Conservation (phyloP, 2,329 filamentous ascomycete species). For the Fusarium sp. region DNA sequence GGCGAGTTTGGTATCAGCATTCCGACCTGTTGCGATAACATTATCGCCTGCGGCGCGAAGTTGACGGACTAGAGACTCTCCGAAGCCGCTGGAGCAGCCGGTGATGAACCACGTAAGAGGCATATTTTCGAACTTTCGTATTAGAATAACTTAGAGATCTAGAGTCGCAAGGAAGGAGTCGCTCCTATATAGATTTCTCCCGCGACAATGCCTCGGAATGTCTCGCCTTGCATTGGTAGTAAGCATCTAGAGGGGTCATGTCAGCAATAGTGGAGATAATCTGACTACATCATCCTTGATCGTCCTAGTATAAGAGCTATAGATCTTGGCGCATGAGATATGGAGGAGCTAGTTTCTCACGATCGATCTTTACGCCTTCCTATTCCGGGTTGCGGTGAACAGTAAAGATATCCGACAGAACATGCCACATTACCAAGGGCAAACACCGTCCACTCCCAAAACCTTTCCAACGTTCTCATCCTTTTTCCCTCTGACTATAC, state of each 20-base stretch:
- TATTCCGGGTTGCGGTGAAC: not conserved
- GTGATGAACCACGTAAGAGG: constrained; percentile 54
- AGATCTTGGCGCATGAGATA: not conserved
- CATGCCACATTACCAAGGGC: not conserved
- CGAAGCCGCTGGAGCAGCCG: constrained; percentile 58
- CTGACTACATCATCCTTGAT: not conserved
- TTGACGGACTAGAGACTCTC: constrained; percentile 51
- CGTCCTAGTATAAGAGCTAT: not conserved
- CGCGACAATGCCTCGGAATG: not conserved
- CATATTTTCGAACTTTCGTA: not conserved
- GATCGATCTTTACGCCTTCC: not conserved
- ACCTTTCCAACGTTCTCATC: not conserved
- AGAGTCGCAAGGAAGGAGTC: too few species aligned
- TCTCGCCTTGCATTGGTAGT: not conserved
- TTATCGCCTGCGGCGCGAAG: constrained; percentile 53
- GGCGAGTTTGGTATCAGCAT: constrained; percentile 48
- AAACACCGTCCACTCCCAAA: not conserved
- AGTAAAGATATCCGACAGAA: too few species aligned
- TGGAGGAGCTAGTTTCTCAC: not conserved
- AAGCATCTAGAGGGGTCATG: not conserved
- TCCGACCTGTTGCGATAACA: constrained; percentile 56
- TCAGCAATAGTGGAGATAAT: not conserved
- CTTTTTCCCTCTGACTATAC: not conserved
- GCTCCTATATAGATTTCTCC: too few species aligned
- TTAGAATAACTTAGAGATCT: fast-evolving